phyloP scores from a whole-genome alignment of 2,329 filamentous ascomycete species.

The Beauveria asiatica region DNA sequence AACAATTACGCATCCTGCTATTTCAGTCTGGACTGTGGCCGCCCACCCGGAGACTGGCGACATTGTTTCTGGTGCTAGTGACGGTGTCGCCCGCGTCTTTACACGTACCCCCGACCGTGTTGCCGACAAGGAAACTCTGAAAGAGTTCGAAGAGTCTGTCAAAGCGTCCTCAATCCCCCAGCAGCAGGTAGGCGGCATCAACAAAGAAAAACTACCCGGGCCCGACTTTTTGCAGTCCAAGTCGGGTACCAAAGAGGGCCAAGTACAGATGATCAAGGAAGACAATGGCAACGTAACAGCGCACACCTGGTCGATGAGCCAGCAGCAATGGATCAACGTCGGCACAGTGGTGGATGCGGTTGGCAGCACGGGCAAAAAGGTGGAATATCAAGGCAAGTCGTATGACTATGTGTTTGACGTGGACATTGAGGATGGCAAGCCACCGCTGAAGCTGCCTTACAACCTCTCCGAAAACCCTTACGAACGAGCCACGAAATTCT shows the following conservation, averaged over 20 bases:
- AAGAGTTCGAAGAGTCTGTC: constrained; percentile 73
- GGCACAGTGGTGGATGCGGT: constrained; percentile 91
- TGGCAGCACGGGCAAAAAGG: constrained; percentile 72
- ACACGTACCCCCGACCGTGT: constrained; percentile 61
- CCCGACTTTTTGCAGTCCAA: constrained; percentile 77
- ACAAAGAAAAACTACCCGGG: constrained; percentile 86
- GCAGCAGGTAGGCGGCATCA: constrained; percentile 73
- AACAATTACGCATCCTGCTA: constrained; percentile 93
- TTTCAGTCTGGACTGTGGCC: constrained; percentile 93
- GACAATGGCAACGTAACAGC: constrained; percentile 74
- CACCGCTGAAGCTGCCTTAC: constrained; percentile 85
- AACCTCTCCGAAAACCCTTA: constrained; percentile 91
- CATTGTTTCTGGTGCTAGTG: constrained; percentile 88
- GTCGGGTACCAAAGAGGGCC: constrained; percentile 88
- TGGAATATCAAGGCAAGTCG: constrained; percentile 70
- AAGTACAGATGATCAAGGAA: constrained; percentile 86
- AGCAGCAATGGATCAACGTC: constrained; percentile 73
- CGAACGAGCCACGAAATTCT: constrained; percentile 83
- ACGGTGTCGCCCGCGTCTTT: constrained; percentile 78
- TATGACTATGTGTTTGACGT: constrained; percentile 98
- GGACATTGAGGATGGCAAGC: constrained; percentile 90
- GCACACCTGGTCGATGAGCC: constrained; percentile 71
- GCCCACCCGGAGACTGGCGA: constrained; percentile 75
- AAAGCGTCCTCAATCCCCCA: constrained; percentile 79
- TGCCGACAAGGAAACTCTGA: constrained; percentile 59